phyloP scores from a whole-genome alignment of 2,329 filamentous ascomycete genomes.

The Teratosphaeria zuluensis region DNA sequence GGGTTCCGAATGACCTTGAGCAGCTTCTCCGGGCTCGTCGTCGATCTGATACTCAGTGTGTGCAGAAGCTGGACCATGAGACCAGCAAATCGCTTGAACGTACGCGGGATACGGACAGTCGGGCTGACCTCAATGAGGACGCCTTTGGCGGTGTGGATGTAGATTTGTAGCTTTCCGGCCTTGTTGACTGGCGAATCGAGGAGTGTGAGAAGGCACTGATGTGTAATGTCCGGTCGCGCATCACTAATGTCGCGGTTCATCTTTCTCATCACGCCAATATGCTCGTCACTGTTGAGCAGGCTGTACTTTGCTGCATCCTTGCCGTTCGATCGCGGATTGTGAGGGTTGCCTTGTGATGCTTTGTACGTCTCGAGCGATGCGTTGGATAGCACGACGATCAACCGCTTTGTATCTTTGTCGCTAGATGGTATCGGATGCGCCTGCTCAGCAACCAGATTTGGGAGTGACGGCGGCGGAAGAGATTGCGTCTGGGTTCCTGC shows the following conservation, averaged over 20 bases:
- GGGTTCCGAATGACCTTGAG: conserved; percentile 97
- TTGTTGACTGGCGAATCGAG: conserved; percentile 99
- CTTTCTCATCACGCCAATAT: conserved; percentile 98
- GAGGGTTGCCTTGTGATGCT: conserved; percentile 45
- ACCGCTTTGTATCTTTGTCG: conserved; percentile 82
- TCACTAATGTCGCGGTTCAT: conserved; percentile 99
- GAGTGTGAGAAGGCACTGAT: conserved; percentile 96
- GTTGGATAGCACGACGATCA: conserved; percentile 95
- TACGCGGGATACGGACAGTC: conserved; percentile 93
- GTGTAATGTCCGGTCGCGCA: conserved; percentile 92
- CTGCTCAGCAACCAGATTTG: conserved; percentile 88
- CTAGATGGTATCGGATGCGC: conserved; percentile 70
- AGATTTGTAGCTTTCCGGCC: conserved; percentile 93
- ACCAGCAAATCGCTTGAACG: conserved; percentile 97
- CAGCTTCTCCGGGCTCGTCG: conserved; percentile 94
- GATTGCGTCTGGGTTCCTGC: conserved; percentile 61
- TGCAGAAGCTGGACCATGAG: conserved; percentile 98
- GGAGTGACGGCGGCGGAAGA: conserved; percentile 80
- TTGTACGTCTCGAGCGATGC: conserved; percentile 97
- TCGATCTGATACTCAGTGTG: conserved; percentile 88
- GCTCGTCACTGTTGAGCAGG: conserved; percentile 94
- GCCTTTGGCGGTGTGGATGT: conserved; percentile 94
- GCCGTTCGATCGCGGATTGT: conserved; percentile 56
- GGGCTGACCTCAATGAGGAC: conserved; percentile 96
- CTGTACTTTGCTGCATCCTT: conserved; percentile 70